These are phyloP conservation scores for Bipolaris bicolor DNA, from an alignment of 2,329 filamentous ascomycete species.

Conservation along the genomic window DNA sequence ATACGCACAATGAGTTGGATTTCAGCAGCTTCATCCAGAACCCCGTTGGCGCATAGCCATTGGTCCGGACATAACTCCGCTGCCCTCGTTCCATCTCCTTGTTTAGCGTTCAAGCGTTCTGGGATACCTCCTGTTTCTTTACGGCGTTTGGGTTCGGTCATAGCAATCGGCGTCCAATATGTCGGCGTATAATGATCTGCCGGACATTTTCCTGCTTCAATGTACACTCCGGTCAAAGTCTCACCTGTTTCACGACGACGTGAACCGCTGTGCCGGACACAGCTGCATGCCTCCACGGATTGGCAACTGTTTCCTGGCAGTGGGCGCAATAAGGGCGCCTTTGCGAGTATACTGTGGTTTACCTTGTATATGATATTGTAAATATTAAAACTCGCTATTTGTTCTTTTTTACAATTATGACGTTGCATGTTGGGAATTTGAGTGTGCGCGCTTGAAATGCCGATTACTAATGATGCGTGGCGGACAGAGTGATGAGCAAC, in stretches of 20 bases:
- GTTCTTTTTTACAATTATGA: neutral
- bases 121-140: conserved; percentile 26
- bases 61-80: conserved; percentile 23
- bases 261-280: conserved; percentile 7
- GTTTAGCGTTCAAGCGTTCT: conserved; percentile 47
- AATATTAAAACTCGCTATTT: conserved; percentile 16
- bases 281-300: conserved; percentile 10
- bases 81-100: conserved; percentile 24
- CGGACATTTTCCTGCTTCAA: conserved; percentile 14
- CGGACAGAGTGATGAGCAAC: neutral
- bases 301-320: neutral
- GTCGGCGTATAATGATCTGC: conserved; percentile 12
- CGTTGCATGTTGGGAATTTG: conserved; percentile 2
- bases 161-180: conserved; percentile 21
- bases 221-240: conserved; percentile 16
- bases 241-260: conserved; percentile 39
- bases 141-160: conserved; percentile 28
- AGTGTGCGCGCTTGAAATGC: conserved; percentile 8
- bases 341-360: neutral
- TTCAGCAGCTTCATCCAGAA: conserved; percentile 48
- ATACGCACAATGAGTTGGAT: conserved; percentile 42
- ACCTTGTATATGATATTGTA: conserved; percentile 7
- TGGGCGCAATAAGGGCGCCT: neutral
- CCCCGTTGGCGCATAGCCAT: conserved; percentile 41
- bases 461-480: conserved; percentile 14